Conservation (phyloP, 257 asterid species). For the Gentiana dahurica region DNA sequence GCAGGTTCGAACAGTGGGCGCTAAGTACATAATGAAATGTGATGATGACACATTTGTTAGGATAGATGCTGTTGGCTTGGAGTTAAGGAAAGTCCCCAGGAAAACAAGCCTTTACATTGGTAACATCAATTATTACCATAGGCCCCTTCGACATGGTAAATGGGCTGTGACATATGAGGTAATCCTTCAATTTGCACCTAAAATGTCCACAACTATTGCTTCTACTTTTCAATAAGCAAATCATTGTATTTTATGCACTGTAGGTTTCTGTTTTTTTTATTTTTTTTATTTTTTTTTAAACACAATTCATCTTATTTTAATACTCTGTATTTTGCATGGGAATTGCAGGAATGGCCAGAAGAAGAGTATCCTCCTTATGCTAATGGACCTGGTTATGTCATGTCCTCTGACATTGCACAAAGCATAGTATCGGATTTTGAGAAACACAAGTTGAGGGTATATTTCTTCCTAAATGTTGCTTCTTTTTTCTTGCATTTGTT, state of each 20-base stretch:
- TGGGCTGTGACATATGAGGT: slow-evolving; percentile 99
- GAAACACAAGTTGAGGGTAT: slow-evolving; percentile 74
- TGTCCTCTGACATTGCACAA: slow-evolving; percentile 69
- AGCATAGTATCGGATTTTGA: slow-evolving; percentile 61
- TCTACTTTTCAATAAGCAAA: too few species aligned
- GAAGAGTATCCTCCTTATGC: slow-evolving; percentile 90
- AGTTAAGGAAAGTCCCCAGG: slow-evolving; percentile 44
- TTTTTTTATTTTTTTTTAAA: too few species aligned
- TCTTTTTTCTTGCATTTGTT: slow-evolving; percentile 1
- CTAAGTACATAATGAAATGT: slow-evolving; percentile 86
- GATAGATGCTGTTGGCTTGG: slow-evolving; percentile 69
- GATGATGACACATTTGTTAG: slow-evolving; percentile 97
- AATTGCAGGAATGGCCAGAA: slow-evolving; percentile 93
- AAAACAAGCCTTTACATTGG: slow-evolving; percentile 73
- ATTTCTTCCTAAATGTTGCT: slow-evolving; percentile 4
- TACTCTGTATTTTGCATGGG: slow-evolving; percentile 7
- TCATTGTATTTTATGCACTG: too few species aligned
- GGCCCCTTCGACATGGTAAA: slow-evolving; percentile 89
- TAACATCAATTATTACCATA: slow-evolving; percentile 84
- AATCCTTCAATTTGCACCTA: neutral
- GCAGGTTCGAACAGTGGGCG: slow-evolving; percentile 57
- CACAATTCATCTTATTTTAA: slow-evolving; percentile 3
- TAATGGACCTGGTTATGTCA: slow-evolving; percentile 89
- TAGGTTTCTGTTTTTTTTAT: too few species aligned
- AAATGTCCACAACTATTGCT: too few species aligned